These are phyloP conservation scores for Penicillium bialowiezense DNA, from an alignment of 495 filamentous ascomycete genomes.

Conservation along the genomic window DNA sequence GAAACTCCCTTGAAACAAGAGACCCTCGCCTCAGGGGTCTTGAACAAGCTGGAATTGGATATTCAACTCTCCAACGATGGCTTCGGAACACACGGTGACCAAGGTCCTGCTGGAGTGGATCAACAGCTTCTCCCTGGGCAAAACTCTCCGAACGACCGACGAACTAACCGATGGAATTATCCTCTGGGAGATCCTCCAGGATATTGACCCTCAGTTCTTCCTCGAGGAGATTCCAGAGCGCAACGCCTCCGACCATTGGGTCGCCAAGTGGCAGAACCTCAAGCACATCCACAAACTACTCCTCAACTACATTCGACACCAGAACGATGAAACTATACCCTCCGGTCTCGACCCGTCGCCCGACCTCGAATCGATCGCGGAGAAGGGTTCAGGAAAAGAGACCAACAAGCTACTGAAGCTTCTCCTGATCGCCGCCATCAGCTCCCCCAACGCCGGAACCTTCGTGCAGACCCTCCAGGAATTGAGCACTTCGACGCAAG, in stretches of 20 bases:
- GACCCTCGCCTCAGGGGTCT: background rate
- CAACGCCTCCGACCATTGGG: slow-evolving; percentile 49
- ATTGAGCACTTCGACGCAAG: slow-evolving; percentile 44
- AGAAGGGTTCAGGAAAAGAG: slow-evolving; percentile 38
- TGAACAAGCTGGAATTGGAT: slow-evolving; percentile 19
- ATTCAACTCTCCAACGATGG: slow-evolving; percentile 27
- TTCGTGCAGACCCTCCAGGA: slow-evolving; percentile 54
- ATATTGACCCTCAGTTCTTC: slow-evolving; percentile 69
- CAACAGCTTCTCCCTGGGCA: slow-evolving; percentile 50
- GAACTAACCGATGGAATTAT: slow-evolving; percentile 74
- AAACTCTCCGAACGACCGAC: slow-evolving; percentile 46
- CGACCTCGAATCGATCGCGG: slow-evolving; percentile 60
- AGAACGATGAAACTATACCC: slow-evolving; percentile 48
- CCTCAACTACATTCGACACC: slow-evolving; percentile 61
- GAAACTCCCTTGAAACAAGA: slow-evolving; percentile 4
- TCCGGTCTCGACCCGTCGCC: slow-evolving; percentile 48
- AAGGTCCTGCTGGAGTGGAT: slow-evolving; percentile 59
- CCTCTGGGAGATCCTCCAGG: slow-evolving; percentile 65
- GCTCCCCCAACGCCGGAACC: slow-evolving; percentile 50
- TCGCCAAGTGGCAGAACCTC: slow-evolving; percentile 56
- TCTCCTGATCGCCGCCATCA: slow-evolving; percentile 60
- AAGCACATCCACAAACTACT: slow-evolving; percentile 68
- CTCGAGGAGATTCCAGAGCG: slow-evolving; percentile 56
- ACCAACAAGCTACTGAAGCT: slow-evolving; percentile 60
- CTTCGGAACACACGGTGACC: slow-evolving; percentile 43